Conservation (phyloP, 176 grass and related monocot species). For the Carex myosuroides region DNA sequence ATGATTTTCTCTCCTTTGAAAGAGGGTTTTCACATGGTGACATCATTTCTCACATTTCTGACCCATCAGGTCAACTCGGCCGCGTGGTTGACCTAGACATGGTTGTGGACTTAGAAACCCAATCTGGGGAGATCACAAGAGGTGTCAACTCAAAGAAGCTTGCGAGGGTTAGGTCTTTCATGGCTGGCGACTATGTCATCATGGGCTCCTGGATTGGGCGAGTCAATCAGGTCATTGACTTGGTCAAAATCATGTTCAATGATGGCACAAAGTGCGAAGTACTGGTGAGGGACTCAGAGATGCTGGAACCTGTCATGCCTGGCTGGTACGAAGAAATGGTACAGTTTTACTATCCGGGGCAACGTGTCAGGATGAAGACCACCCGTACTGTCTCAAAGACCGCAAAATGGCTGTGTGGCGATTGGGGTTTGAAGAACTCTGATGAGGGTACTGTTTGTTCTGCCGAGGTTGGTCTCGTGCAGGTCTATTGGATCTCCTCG, state of each 20-base stretch:
- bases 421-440: slow-evolving; percentile 32
- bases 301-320: slow-evolving; percentile 53
- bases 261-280: slow-evolving; percentile 74
- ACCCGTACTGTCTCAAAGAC: slow-evolving; percentile 39
- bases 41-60: slow-evolving; percentile 51
- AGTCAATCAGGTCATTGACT: slow-evolving; percentile 67
- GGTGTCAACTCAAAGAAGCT: slow-evolving; percentile 79
- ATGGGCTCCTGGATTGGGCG: slow-evolving; percentile 89
- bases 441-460: slow-evolving; percentile 59
- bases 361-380: slow-evolving; percentile 55
- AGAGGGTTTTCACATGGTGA: slow-evolving; percentile 77
- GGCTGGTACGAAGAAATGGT: slow-evolving; percentile 57
- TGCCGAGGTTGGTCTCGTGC: slow-evolving; percentile 62
- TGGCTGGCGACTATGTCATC: slow-evolving; percentile 62
- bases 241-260: slow-evolving; percentile 60
- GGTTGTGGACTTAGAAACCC: slow-evolving; percentile 77
- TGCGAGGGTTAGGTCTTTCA: slow-evolving; percentile 70
- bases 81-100: slow-evolving; percentile 56
- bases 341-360: slow-evolving; percentile 77
- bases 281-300: slow-evolving; percentile 59
- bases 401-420: slow-evolving; percentile 64
- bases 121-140: slow-evolving; percentile 55
- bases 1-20: slow-evolving; percentile 84
- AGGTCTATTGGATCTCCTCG: slow-evolving; percentile 80
- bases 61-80: slow-evolving; percentile 78